phyloP scores from a whole-genome alignment of 768 basidiomycete genomes.

The Clitopilus passeckerianus region DNA sequence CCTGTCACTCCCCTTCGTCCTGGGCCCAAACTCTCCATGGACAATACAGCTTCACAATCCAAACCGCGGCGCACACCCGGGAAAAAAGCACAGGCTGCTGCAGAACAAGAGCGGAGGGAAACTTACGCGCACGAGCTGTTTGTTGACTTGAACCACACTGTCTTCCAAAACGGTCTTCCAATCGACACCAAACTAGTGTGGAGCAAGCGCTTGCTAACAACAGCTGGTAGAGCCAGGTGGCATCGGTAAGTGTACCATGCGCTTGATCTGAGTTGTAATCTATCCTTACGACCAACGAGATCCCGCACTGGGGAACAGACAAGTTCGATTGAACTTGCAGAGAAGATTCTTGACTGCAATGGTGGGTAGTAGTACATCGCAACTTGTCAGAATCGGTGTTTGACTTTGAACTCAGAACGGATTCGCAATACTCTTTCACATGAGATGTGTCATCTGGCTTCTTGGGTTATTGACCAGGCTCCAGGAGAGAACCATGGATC shows the following conservation, averaged over 20 bases:
- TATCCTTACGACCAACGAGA: conserved; percentile 21
- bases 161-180: conserved; percentile 56
- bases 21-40: neutral
- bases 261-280: neutral
- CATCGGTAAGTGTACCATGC: conserved; percentile 35
- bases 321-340: conserved; percentile 72
- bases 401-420: conserved; percentile 45
- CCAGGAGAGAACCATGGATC: conserved; percentile 71
- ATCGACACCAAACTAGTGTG: conserved; percentile 52
- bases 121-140: conserved; percentile 59
- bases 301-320: conserved; percentile 54
- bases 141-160: conserved; percentile 46
- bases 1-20: neutral
- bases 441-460: conserved; percentile 90
- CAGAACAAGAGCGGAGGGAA: conserved; percentile 39
- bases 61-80: conserved; percentile 9
- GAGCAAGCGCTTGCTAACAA: conserved; percentile 62
- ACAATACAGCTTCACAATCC: neutral
- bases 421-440: conserved; percentile 81
- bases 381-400: neutral
- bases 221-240: conserved; percentile 69
- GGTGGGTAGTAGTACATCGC: conserved; percentile 38
- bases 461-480: conserved; percentile 73
- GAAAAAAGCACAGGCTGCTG: conserved; percentile 38
- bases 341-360: conserved; percentile 74